Conservation (phyloP, 345 rosid species). For the Cardamine chenopodiifolia region DNA sequence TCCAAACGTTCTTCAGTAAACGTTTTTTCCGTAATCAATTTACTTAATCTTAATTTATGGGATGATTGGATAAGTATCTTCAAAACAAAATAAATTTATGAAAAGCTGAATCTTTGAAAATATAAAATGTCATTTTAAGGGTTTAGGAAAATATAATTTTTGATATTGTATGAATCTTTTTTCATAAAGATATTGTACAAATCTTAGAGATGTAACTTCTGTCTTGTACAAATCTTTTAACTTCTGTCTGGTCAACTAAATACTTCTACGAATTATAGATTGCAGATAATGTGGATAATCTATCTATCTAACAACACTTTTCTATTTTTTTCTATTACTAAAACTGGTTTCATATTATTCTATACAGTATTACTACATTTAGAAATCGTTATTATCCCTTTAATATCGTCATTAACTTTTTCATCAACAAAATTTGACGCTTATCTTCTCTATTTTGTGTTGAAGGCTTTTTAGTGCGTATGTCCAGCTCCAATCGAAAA, state of each 20-base stretch:
- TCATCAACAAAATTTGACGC: conserved; percentile 28
- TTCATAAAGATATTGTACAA: neutral
- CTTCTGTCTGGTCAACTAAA: neutral
- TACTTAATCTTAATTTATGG: neutral
- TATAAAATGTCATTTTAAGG: too few species aligned
- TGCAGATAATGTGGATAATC: neutral
- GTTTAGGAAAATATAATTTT: neutral
- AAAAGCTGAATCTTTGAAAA: neutral
- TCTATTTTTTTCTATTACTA: conserved; percentile 17
- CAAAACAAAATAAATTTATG: neutral
- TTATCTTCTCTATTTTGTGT: conserved; percentile 3
- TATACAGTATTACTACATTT: conserved; percentile 29
- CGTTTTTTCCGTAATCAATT: neutral
- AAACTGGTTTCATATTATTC: conserved; percentile 9
- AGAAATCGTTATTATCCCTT: conserved; percentile 9
- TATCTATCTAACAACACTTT: neutral
- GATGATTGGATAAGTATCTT: neutral
- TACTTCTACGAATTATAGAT: neutral
- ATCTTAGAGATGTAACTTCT: neutral
- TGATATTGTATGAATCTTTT: neutral
- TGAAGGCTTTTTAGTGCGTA: conserved; percentile 12
- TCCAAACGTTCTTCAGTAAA: neutral
- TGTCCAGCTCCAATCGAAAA: conserved; percentile 20
- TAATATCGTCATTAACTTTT: conserved; percentile 6
- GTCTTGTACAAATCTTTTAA: neutral